A percentile compares a stretch with the other conserved stretches of the same genome.
phyloP scores from a whole-genome alignment of 2,329 filamentous ascomycete species.

The Scedosporium boydii region DNA sequence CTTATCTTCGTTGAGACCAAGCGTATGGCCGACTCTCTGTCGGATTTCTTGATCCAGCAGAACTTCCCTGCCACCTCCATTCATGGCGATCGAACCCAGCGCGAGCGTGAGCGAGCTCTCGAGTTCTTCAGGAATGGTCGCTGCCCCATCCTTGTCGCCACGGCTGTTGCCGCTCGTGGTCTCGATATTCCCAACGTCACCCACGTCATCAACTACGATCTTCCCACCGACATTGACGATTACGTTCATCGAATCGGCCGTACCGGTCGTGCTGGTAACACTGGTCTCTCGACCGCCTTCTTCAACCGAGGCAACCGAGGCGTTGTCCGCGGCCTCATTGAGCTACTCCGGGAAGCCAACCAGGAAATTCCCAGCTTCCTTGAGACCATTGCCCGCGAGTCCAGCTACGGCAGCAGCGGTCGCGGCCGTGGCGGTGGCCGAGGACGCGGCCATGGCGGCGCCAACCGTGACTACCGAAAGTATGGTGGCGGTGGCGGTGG shows the following conservation, averaged over 20 bases:
- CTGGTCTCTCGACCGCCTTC: slow-evolving; percentile 95
- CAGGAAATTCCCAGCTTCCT: slow-evolving; percentile 92
- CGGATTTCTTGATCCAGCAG: slow-evolving; percentile 97
- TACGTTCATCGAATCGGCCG: slow-evolving; percentile 99
- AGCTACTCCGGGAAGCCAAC: slow-evolving; percentile 98
- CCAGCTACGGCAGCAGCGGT: slow-evolving; percentile 67
- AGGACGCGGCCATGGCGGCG: slow-evolving; percentile 52
- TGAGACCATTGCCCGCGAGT: slow-evolving; percentile 94
- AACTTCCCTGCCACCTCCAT: slow-evolving; percentile 97
- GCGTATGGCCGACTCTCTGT: slow-evolving; percentile 97
- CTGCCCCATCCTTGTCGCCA: slow-evolving; percentile 94
- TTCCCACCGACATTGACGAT: slow-evolving; percentile 97
- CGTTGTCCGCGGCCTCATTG: slow-evolving; percentile 90
- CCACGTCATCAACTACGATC: slow-evolving; percentile 97
- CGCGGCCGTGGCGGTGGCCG: slow-evolving; percentile 58
- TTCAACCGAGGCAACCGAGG: slow-evolving; percentile 99
- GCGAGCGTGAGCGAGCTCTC: slow-evolving; percentile 93
- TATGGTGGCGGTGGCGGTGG: slow-evolving; percentile 47
- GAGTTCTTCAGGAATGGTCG: slow-evolving; percentile 96
- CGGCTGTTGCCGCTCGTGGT: slow-evolving; percentile 84
- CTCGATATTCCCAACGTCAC: slow-evolving; percentile 94
- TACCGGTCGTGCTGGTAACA: slow-evolving; percentile 99
- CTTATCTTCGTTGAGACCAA: slow-evolving; percentile 99
- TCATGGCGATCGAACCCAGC: slow-evolving; percentile 96
- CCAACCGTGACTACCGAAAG: slow-evolving; percentile 87